Evolutionary conservation across 2,329 filamentous ascomycete species (phyloP), one percentile per base, ranked within the genome.

Genomic region (Knufia fluminis): DNA sequence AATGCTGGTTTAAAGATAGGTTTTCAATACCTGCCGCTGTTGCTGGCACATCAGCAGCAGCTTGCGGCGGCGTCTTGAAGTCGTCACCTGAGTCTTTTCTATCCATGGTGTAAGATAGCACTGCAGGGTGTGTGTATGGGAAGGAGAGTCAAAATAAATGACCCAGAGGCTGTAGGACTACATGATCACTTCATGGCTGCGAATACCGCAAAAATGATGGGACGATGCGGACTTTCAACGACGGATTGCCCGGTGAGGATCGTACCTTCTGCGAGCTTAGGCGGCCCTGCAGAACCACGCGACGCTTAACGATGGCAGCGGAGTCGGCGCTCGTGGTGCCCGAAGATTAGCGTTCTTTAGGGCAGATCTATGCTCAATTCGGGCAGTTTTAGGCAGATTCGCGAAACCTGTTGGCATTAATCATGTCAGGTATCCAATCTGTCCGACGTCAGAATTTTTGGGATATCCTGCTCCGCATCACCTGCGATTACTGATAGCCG

Each of bases 81-180:
- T 36, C 32, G n/a, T 36, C 31, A 20, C 4, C 22, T 4, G 43
- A 46, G n/a, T 16, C 32, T 12, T 8, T 36, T 2, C 20, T n/a
- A 35, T 36, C n/a, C 42, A 45, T 45, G 16, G 12, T 9, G 28
- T 33, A 19, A 22, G 22, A 4, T 22, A 22, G 19, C 16, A 19
- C 19, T 24, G 38, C 19, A 41, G n/a, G 38, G 3, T 28, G 26
- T 6, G 12, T 12, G 22, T 23, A 31, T 24, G 10, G 6, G 22
- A 40, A 20, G 8, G 14, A 40, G 12, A 10, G 4, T 3, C 16
- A 40, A 12, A 40, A 20, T 40, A 40, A 20, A 9, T 40, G 19
- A 20, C 4, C 16, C n/a, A n/a, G 16, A 40, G 22, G 38, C 38
- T 14, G 40, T 42, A 24, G 40, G 40, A 42, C 40, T 42, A 42